These are phyloP conservation scores for Lonicera japonica DNA, from an alignment of 129 eudicot species.

Conservation along the genomic window DNA sequence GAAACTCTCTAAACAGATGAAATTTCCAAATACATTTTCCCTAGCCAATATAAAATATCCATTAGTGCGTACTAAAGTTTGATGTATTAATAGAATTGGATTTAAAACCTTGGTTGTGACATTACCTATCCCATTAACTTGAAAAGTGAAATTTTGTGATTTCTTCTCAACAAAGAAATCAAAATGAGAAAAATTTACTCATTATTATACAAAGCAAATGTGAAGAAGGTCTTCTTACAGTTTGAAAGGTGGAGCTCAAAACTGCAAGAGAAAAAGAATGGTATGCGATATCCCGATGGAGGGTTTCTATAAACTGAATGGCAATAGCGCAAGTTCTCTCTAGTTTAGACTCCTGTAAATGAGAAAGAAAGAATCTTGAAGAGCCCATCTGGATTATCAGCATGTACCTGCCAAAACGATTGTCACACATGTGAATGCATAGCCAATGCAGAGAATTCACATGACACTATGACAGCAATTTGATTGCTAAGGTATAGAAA, in stretches of 20 bases:
- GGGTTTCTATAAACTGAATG: no score
- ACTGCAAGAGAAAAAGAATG: neutral
- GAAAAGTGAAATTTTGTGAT: no score
- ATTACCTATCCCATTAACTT: no score
- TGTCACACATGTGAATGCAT: no score
- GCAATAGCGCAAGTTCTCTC: neutral
- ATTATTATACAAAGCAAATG: neutral
- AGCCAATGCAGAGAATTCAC: no score
- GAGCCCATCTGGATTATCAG: constrained; percentile 96
- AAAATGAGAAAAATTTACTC: neutral
- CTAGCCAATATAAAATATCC: no score
- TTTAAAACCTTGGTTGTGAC: neutral
- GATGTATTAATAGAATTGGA: no score
- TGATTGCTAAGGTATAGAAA: no score
- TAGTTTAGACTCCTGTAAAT: constrained; percentile 49
- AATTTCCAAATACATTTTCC: no score
- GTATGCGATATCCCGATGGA: neutral
- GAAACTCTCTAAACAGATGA: no score
- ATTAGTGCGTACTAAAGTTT: no score
- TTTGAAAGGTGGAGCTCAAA: neutral
- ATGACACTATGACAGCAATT: no score
- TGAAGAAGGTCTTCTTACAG: neutral
- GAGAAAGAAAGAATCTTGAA: constrained; percentile 82
- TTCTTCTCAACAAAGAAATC: neutral
- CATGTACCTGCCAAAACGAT: constrained; percentile 56